Percentiles rank a stretch among this genome's conserved stretches.
Conservation (phyloP, 2,329 filamentous ascomycete species). For the Phyllosticta citribraziliensis region DNA sequence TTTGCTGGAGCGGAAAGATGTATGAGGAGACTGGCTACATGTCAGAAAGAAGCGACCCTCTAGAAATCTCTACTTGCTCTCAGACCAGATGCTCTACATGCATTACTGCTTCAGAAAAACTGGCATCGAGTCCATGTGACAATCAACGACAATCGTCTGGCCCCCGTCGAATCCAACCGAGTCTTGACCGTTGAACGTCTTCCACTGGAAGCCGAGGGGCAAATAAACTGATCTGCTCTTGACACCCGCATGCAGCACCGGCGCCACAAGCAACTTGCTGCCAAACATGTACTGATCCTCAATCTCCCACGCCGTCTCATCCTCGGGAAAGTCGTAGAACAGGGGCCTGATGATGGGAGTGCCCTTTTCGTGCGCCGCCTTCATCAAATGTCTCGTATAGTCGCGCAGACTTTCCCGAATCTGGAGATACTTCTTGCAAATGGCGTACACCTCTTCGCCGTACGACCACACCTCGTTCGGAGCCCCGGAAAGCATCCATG, state of each 20-base stretch:
- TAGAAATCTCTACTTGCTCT: too few relatives aligned
- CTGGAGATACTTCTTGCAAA: constrained; percentile 50
- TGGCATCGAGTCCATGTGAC: constrained; percentile 39
- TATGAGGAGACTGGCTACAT: too few relatives aligned
- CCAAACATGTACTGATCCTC: constrained; percentile 58
- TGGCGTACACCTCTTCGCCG: constrained; percentile 49
- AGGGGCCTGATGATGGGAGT: constrained; percentile 52
- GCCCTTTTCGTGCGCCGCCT: constrained; percentile 49
- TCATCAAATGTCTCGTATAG: constrained; percentile 51
- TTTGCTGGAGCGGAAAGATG: too few relatives aligned
- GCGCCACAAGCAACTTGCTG: constrained; percentile 47
- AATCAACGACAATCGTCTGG: constrained; percentile 30
- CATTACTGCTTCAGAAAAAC: constrained; percentile 28
- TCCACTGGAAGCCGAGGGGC: constrained; percentile 40
- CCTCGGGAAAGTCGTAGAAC: constrained; percentile 55
- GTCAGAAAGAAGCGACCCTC: too few relatives aligned
- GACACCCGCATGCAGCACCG: constrained; percentile 43
- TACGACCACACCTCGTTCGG: constrained; percentile 59
- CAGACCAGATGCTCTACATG: background rate
- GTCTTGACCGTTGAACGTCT: constrained; percentile 24
- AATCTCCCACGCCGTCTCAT: constrained; percentile 45
- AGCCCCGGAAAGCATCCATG: constrained; percentile 37
- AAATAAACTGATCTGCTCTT: constrained; percentile 42
- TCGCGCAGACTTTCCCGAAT: constrained; percentile 49
- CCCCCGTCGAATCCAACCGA: constrained; percentile 28